Evolutionary conservation across 169 alveolate species (phyloP).

Genomic region (Plasmodium gallinaceum): DNA sequence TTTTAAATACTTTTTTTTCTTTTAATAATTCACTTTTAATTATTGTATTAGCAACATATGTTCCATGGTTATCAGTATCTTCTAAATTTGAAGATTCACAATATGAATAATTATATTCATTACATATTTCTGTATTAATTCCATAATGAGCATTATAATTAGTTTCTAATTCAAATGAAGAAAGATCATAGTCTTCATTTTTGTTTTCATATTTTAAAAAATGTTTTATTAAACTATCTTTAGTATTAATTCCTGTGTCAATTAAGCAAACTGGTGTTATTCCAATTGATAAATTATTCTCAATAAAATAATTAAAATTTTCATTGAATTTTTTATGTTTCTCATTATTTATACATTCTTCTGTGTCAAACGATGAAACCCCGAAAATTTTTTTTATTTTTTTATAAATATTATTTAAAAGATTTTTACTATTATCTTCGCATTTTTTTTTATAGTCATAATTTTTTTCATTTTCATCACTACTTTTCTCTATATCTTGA

Average conservation of each 20-base stretch:
- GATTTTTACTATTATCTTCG: neutral
- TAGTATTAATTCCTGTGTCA: conserved; percentile 38
- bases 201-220: neutral
- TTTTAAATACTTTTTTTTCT: neutral
- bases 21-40: conserved; percentile 24
- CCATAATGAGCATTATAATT: neutral
- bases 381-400: neutral
- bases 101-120: conserved; percentile 6
- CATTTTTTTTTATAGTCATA: conserved; percentile 1
- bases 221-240: neutral
- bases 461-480: neutral
- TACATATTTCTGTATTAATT: conserved; percentile 18
- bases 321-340: neutral
- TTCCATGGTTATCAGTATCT: conserved; percentile 4
- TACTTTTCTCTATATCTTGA: neutral
- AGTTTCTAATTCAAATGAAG: neutral
- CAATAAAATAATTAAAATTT: neutral
- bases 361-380: neutral
- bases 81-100: conserved; percentile 21
- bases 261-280: conserved; percentile 32
- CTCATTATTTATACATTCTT: conserved; percentile 4
- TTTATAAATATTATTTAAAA: conserved; percentile 17
- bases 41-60: conserved; percentile 7
- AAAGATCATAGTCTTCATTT: neutral
- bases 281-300: conserved; percentile 12